Conservation (phyloP, 1,139 yeast genomes). For the Suhomyces maxii region DNA sequence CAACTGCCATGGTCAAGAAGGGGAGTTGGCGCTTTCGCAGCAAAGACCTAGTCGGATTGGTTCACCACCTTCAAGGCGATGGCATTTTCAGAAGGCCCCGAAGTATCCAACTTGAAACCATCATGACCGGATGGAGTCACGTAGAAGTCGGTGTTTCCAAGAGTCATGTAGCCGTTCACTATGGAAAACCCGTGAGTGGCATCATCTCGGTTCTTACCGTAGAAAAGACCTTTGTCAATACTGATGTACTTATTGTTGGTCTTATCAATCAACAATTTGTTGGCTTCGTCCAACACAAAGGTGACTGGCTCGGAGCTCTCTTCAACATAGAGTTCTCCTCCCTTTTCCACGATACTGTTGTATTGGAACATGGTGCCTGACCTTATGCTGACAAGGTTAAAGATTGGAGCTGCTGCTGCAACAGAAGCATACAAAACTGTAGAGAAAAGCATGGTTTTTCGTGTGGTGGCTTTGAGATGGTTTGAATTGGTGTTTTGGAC, state of each 20-base stretch:
- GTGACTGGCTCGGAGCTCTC: not conserved
- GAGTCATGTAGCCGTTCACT: slow-evolving; percentile 6
- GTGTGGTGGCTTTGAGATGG: not conserved
- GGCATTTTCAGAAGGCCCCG: slow-evolving; percentile 8
- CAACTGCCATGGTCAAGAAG: no score
- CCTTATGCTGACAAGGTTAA: slow-evolving; percentile 10
- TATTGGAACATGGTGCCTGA: slow-evolving; percentile 7
- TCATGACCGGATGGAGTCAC: slow-evolving; percentile 4
- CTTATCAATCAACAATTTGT: slow-evolving; percentile 3
- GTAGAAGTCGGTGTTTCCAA: slow-evolving; percentile 5
- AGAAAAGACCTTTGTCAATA: slow-evolving; percentile 13
- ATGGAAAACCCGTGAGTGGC: slow-evolving; percentile 6
- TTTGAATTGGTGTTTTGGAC: not conserved
- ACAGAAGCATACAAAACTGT: slow-evolving; percentile 19
- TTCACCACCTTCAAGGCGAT: slow-evolving; percentile 12
- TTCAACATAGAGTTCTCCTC: slow-evolving; percentile 1
- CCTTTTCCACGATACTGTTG: not conserved
- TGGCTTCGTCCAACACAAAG: slow-evolving; percentile 3
- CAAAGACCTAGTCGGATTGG: not conserved
- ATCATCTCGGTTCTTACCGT: slow-evolving; percentile 15
- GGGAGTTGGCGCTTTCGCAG: no score
- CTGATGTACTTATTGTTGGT: slow-evolving; percentile 1
- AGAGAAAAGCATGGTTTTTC: slow-evolving; percentile 5
- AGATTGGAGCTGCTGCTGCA: slow-evolving; percentile 22
- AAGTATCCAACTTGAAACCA: slow-evolving; percentile 3